Evolutionary conservation across 441 rosid genomes (phyloP), one percentile per base, ranked within the genome.

Genomic region (Mallotus japonicus): DNA sequence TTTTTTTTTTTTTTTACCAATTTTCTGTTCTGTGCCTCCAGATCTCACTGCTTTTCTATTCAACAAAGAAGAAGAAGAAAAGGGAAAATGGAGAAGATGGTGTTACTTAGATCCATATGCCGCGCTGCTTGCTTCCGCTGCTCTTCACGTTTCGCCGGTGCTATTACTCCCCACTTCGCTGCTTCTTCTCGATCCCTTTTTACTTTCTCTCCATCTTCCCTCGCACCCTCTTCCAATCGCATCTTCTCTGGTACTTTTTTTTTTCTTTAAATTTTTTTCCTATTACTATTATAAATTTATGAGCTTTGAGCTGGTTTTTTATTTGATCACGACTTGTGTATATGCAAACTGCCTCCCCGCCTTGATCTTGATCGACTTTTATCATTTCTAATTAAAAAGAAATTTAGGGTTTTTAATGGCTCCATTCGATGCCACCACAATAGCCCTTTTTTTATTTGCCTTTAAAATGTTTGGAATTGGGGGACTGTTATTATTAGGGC

Each of bases 81-180:
- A 70, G 5, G 17, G 5, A 67, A 62, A 66, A 78, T 75, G 87
- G 84, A 75, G 73, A 85, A 77, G 79, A 80, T 85, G 88, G 73
- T 65, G 19, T 73, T 76, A 6, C 59, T 89, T 56, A 83, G 94
- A 84, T 87, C 91, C 78, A 55, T 89, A 28, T 79, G 46, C 81
- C 85, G 92, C 66, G 82, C 87, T 8, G 77, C 87, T 72, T 71
- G 77, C 65, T 51, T 76, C 7, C 72, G 91, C 73, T 86, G 91
- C 73, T 86, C 85, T 69, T 82, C 83, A 1, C 79, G 84, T 13
- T 69, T 83, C 47, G 73, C 88, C 40, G 60, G 14, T 20, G 65
- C 82, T 53, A 19, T 71, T 59, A 68, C 47, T 76, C 63, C 16
- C 67, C 75, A 65, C 75, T 37, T 37, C 6, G 40, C 83, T 56